Conservation (phyloP, 176 grass and related monocot genomes). For the Zea mays region DNA sequence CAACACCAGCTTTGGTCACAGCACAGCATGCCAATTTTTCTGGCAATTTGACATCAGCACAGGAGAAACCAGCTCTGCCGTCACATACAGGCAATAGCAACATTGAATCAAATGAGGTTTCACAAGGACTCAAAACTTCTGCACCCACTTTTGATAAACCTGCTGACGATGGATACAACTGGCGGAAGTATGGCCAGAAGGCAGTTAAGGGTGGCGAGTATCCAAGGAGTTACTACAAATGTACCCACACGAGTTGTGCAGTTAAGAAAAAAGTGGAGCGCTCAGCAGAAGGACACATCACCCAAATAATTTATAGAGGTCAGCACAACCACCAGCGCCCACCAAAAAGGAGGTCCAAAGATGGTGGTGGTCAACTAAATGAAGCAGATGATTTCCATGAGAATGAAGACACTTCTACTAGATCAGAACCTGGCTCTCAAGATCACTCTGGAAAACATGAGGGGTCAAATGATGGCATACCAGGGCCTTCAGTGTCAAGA, state of each 20-base stretch:
- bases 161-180: constrained; percentile 71
- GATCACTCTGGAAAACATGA: constrained; percentile 49
- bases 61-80: constrained; percentile 39
- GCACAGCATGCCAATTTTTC: constrained; percentile 34
- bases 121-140: constrained; percentile 49
- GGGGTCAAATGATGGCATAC: constrained; percentile 48
- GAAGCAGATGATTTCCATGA: constrained; percentile 44
- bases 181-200: constrained; percentile 86
- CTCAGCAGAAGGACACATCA: constrained; percentile 53
- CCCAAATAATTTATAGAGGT: constrained; percentile 75
- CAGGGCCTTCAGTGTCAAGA: constrained; percentile 33
- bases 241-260: constrained; percentile 53
- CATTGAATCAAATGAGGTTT: constrained; percentile 48
- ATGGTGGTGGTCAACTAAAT: constrained; percentile 45
- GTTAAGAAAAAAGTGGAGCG: constrained; percentile 84
- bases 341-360: constrained; percentile 63
- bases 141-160: constrained; percentile 55
- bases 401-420: constrained; percentile 45
- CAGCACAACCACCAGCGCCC: constrained; percentile 59
- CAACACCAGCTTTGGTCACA: constrained; percentile 25
- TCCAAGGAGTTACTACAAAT: constrained; percentile 79
- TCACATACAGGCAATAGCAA: constrained; percentile 39
- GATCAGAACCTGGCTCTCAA: constrained; percentile 45
- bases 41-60: constrained; percentile 34
- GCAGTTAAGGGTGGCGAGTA: constrained; percentile 70